These are phyloP conservation scores for Penicillium coprophilum DNA, from an alignment of 495 filamentous ascomycete species.

Conservation along the genomic window DNA sequence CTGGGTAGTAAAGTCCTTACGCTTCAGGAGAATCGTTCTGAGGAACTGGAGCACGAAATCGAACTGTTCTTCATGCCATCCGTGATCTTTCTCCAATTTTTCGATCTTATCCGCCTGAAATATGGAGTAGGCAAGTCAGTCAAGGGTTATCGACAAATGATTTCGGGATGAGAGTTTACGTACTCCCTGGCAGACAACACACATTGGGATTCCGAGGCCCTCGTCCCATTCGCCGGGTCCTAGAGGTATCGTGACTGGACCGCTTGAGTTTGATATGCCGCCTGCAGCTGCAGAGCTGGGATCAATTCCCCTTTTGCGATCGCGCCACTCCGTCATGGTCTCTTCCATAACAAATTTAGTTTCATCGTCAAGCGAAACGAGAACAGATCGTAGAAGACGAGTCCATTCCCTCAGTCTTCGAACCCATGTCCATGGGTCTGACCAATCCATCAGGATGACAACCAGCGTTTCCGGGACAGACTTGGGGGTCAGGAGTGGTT, in stretches of 20 bases:
- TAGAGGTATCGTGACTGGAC: slow-evolving; percentile 66
- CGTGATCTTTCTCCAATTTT: slow-evolving; percentile 76
- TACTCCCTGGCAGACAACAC: slow-evolving; percentile 92
- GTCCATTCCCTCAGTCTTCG: slow-evolving; percentile 87
- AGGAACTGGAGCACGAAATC: slow-evolving; percentile 88
- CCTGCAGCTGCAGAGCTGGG: slow-evolving; percentile 33
- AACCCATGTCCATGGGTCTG: slow-evolving; percentile 88
- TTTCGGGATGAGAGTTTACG: slow-evolving; percentile 24
- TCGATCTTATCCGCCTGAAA: slow-evolving; percentile 87
- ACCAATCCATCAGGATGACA: slow-evolving; percentile 89
- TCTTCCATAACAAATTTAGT: slow-evolving; percentile 82
- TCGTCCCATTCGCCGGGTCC: slow-evolving; percentile 96
- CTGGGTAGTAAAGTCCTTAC: slow-evolving; percentile 47
- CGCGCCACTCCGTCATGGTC: slow-evolving; percentile 63
- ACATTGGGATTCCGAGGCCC: slow-evolving; percentile 81
- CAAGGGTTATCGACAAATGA: background rate
- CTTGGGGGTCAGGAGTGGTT: slow-evolving; percentile 80
- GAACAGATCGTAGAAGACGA: slow-evolving; percentile 69
- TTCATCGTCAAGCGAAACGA: slow-evolving; percentile 71
- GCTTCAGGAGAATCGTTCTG: slow-evolving; percentile 80
- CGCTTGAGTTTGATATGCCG: slow-evolving; percentile 52
- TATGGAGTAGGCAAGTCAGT: slow-evolving; percentile 24
- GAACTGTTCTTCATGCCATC: slow-evolving; percentile 93
- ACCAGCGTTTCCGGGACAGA: slow-evolving; percentile 85
- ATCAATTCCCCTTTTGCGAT: slow-evolving; percentile 49